Evolutionary conservation across 148 eudicot species (phyloP).

Genomic region (Silene uniflora): DNA sequence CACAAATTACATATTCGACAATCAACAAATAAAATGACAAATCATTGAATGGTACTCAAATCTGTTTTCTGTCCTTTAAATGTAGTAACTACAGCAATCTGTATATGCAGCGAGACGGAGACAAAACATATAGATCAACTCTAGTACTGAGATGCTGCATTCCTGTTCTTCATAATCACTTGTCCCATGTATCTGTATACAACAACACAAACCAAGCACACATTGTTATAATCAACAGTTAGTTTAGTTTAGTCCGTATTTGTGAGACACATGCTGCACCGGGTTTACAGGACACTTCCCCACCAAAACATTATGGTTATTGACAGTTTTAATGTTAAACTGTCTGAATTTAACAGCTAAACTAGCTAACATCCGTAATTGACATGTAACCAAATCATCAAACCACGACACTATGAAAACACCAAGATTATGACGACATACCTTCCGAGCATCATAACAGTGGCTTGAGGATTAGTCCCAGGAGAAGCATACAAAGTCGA

Average conservation of each 20-base stretch:
- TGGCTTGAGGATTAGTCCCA: slow-evolving; percentile 67
- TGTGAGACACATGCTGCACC: neutral
- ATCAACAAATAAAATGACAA: neutral
- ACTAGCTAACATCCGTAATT: too few relatives aligned
- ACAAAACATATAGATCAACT: neutral
- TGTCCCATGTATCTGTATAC: slow-evolving; percentile 34
- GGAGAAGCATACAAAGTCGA: slow-evolving; percentile 45
- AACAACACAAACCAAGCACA: neutral
- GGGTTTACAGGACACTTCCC: too few relatives aligned
- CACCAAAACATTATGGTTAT: too few relatives aligned
- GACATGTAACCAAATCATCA: neutral
- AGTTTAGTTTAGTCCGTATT: neutral
- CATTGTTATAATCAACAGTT: neutral
- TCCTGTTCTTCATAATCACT: slow-evolving; percentile 30
- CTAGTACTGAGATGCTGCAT: neutral
- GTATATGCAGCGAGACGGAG: neutral
- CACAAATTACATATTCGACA: neutral
- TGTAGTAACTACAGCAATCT: neutral
- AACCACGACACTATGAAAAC: too few relatives aligned
- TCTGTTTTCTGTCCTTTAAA: neutral
- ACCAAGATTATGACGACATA: neutral
- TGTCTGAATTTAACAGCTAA: too few relatives aligned
- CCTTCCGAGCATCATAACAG: slow-evolving; percentile 68
- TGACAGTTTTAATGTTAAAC: too few relatives aligned
- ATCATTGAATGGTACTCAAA: neutral